Conservation (phyloP, 2,329 filamentous ascomycete genomes). For the Pyrenophora seminiperda region DNA sequence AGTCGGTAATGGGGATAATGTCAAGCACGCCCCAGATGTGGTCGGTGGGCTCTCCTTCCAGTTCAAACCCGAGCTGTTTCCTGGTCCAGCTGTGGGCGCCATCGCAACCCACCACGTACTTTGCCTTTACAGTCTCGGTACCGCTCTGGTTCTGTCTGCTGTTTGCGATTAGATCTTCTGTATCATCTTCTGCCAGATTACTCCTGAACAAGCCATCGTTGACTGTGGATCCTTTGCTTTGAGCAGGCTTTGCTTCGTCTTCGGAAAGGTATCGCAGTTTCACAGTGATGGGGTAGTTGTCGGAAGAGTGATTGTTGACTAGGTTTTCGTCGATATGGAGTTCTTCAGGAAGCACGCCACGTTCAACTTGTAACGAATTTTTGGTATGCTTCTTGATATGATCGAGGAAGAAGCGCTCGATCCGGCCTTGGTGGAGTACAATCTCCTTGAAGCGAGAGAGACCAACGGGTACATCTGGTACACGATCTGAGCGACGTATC, state of each 20-base stretch:
- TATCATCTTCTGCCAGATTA: slow-evolving; percentile 63
- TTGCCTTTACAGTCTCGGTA: slow-evolving; percentile 57
- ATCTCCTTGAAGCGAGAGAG: slow-evolving; percentile 68
- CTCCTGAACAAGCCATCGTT: slow-evolving; percentile 65
- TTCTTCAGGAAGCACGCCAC: slow-evolving; percentile 62
- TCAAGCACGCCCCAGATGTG: slow-evolving; percentile 61
- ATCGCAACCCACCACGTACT: slow-evolving; percentile 71
- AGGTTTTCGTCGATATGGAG: slow-evolving; percentile 60
- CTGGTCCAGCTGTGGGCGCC: slow-evolving; percentile 71
- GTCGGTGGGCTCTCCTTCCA: slow-evolving; percentile 62
- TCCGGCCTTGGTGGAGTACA: slow-evolving; percentile 72
- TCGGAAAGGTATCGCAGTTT: slow-evolving; percentile 63
- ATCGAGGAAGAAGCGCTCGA: slow-evolving; percentile 70
- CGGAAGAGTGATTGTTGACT: slow-evolving; percentile 53
- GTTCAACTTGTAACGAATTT: slow-evolving; percentile 59
- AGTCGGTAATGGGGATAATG: slow-evolving; percentile 61
- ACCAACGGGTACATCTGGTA: slow-evolving; percentile 66
- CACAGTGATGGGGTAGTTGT: slow-evolving; percentile 65
- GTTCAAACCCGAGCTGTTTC: slow-evolving; percentile 60
- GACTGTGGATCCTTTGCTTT: slow-evolving; percentile 44
- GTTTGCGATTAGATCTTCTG: slow-evolving; percentile 56
- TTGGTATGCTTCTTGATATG: slow-evolving; percentile 62
- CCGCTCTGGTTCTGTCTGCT: slow-evolving; percentile 45
- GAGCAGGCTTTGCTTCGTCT: slow-evolving; percentile 61
- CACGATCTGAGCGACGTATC: slow-evolving; percentile 63